These are phyloP conservation scores for Pseudogymnoascus sp. DNA, from an alignment of 2,329 filamentous ascomycete species.

Conservation along the genomic window DNA sequence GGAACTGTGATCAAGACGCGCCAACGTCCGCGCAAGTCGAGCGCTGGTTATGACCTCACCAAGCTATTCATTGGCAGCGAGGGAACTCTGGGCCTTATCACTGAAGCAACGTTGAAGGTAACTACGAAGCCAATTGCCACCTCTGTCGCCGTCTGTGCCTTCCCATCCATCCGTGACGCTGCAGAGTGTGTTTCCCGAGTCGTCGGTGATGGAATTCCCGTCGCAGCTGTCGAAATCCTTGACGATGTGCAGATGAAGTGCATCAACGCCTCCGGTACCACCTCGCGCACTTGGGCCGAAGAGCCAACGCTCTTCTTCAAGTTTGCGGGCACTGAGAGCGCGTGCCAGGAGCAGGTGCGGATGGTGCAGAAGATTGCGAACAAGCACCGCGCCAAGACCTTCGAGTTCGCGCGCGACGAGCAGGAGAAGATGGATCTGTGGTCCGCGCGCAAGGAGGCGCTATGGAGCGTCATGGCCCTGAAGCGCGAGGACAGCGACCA, in stretches of 20 bases:
- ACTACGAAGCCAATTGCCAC: slow-evolving; percentile 73
- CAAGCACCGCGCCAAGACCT: slow-evolving; percentile 54
- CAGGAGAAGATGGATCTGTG: slow-evolving; percentile 71
- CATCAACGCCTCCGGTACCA: slow-evolving; percentile 60
- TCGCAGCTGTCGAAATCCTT: slow-evolving; percentile 87
- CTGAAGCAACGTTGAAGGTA: slow-evolving; percentile 82
- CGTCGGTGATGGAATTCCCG: slow-evolving; percentile 71
- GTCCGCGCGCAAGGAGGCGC: slow-evolving; percentile 75
- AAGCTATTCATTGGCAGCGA: slow-evolving; percentile 85
- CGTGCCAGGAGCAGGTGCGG: slow-evolving; percentile 71
- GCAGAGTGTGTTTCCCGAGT: slow-evolving; percentile 67
- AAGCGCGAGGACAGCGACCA: slow-evolving; percentile 53
- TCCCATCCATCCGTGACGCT: slow-evolving; percentile 37
- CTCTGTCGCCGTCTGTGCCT: slow-evolving; percentile 69
- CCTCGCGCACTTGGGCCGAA: slow-evolving; percentile 61
- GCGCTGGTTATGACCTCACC: slow-evolving; percentile 86
- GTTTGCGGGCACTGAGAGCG: slow-evolving; percentile 61
- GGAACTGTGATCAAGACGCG: slow-evolving; percentile 85
- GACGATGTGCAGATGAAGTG: slow-evolving; percentile 83
- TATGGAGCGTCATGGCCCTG: slow-evolving; percentile 72
- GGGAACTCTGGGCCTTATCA: slow-evolving; percentile 84
- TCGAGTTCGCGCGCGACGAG: slow-evolving; percentile 67
- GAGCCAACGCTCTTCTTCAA: slow-evolving; percentile 78
- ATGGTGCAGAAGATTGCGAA: slow-evolving; percentile 59
- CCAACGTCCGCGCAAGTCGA: slow-evolving; percentile 81